These are phyloP conservation scores for Rhizophagus sp. DNA, from an alignment of 192 early-diverging fungal genomes.

Conservation along the genomic window DNA sequence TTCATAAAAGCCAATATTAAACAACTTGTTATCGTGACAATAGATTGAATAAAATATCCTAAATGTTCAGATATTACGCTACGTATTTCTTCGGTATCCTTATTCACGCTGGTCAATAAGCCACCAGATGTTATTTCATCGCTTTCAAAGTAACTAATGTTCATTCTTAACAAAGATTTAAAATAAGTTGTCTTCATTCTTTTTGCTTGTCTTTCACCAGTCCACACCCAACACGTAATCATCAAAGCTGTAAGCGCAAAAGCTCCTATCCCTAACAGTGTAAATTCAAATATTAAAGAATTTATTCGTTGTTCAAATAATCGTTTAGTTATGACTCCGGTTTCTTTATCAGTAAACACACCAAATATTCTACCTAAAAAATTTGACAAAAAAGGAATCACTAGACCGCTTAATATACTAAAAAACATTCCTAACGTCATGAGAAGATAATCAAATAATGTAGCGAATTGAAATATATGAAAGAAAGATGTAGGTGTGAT, in stretches of 20 bases:
- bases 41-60: slow-evolving; percentile 1
- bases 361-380: slow-evolving; percentile 16
- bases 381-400: slow-evolving; percentile 14
- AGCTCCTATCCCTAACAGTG: slow-evolving; percentile 46
- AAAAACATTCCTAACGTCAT: slow-evolving; percentile 15
- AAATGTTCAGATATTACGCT: slow-evolving; percentile 17
- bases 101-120: slow-evolving; percentile 69
- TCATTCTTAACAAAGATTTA: slow-evolving; percentile 65
- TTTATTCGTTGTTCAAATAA: background rate
- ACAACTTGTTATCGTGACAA: slow-evolving; percentile 18
- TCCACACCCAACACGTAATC: slow-evolving; percentile 28
- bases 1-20: slow-evolving; percentile 52
- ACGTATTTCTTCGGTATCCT: slow-evolving; percentile 29
- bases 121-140: slow-evolving; percentile 67
- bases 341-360: slow-evolving; percentile 18
- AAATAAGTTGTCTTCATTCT: slow-evolving; percentile 63
- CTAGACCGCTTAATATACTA: slow-evolving; percentile 1
- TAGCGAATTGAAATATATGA: slow-evolving; percentile 28
- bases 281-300: slow-evolving; percentile 29
- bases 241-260: slow-evolving; percentile 23
- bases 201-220: slow-evolving; percentile 64
- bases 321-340: slow-evolving; percentile 15
- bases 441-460: slow-evolving; percentile 23
- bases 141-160: slow-evolving; percentile 72
- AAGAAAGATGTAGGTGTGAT: slow-evolving; percentile 7